Evolutionary conservation across 2,329 filamentous ascomycete genomes (phyloP), one percentile per base, ranked within the genome.

Genomic region (Exophiala aquamarina): DNA sequence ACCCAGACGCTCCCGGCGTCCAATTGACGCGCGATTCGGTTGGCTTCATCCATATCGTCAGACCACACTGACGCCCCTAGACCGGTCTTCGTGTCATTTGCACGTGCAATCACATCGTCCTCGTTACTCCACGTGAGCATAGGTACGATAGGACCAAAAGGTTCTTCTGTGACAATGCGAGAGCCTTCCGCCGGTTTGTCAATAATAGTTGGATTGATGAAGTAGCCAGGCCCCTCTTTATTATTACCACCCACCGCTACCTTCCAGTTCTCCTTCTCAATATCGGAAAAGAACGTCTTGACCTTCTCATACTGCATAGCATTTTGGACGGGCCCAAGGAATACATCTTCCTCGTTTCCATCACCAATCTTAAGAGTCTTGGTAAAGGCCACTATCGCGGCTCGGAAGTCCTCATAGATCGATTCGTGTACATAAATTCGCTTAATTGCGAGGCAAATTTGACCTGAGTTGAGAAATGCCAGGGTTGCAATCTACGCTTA

Each of bases 271-370:
- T 77, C 74, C 50, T 70, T 68, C 57, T 75, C 71, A 50, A 75
- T 78, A 41, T 82, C 77, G 5, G 70, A 69, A 42, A 84, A 73
- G 50, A 83, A 74, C 8, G 68, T 62, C 56, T 76, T 77, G 20
- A 82, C 79, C 21, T 74, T 75, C 29, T 83, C 76, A 59, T 74
- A 86, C 63, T 87, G 84, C 75, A 81, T 77, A 52, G 71, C 64
- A 63, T 86, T 87, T 52, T 83, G 81, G 2, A 86, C 65, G 0
- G 83, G 84, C 1, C 82, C 84, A 1, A 83, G 77, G 49, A 77
- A 66, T 17, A 70, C 67, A 3, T 66, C 70, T 6, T 70, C 68
- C 36, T 66, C 61, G 18, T 62, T 61, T 45, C 63, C 60, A 69
- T 56, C 43, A 11, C 61, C 57, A 17, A 55, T 42, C 32, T 58